These are phyloP conservation scores for Pseudogymnoascus sp. DNA, from an alignment of 2,329 filamentous ascomycete species.

Conservation along the genomic window DNA sequence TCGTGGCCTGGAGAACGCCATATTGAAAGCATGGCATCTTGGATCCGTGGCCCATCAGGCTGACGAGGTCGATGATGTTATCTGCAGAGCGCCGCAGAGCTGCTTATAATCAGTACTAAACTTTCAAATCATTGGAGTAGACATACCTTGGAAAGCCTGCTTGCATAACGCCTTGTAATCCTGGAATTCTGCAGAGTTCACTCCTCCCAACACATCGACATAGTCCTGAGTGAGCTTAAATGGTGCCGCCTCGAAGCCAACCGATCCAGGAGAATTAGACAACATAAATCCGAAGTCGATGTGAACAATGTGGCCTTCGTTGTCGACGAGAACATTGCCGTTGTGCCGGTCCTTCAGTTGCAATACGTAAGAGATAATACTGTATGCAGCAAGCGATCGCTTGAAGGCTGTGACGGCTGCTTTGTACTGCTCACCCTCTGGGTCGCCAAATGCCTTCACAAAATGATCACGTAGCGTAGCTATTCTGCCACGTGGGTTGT, in stretches of 20 bases:
- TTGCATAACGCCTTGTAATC: slow-evolving; percentile 75
- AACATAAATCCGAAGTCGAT: slow-evolving; percentile 90
- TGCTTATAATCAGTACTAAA: slow-evolving; percentile 26
- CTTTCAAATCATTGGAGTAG: neutral
- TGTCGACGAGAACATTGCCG: slow-evolving; percentile 78
- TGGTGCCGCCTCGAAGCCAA: slow-evolving; percentile 78
- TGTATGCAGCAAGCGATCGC: slow-evolving; percentile 75
- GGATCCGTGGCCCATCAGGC: slow-evolving; percentile 75
- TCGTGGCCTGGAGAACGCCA: slow-evolving; percentile 63
- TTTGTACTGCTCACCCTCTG: slow-evolving; percentile 60
- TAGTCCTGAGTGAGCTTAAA: slow-evolving; percentile 85
- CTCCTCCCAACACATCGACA: slow-evolving; percentile 71
- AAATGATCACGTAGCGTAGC: slow-evolving; percentile 78
- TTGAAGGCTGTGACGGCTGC: slow-evolving; percentile 73
- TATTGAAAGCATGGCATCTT: slow-evolving; percentile 79
- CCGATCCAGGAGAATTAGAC: slow-evolving; percentile 74
- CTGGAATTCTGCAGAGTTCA: slow-evolving; percentile 61
- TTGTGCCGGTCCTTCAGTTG: slow-evolving; percentile 84
- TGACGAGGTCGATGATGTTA: slow-evolving; percentile 71
- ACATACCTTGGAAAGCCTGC: slow-evolving; percentile 68
- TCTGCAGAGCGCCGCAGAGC: slow-evolving; percentile 72
- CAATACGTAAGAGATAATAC: slow-evolving; percentile 74
- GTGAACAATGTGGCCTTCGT: slow-evolving; percentile 77
- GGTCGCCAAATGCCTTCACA: slow-evolving; percentile 66
- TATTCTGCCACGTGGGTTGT: slow-evolving; percentile 66